Percentiles rank a stretch among this genome's conserved stretches.
Conservation (phyloP, 805 yeast species). For the Candida michaelii region DNA sequence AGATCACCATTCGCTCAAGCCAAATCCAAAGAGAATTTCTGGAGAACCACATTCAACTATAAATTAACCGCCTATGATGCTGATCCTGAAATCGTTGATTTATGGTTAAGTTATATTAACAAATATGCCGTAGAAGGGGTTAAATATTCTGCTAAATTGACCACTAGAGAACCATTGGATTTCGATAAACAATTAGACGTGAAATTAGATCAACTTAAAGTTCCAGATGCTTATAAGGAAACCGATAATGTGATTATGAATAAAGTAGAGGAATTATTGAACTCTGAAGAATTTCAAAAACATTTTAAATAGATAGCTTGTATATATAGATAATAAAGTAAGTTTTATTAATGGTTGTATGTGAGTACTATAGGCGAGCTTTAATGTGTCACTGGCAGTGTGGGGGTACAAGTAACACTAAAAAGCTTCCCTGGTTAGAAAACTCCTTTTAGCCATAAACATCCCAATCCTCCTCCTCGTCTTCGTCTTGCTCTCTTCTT, state of each 20-base stretch:
- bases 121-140: constrained; percentile 81
- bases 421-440: too few relatives aligned
- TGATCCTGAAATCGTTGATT: constrained; percentile 78
- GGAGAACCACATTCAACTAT: constrained; percentile 80
- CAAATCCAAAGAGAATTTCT: constrained; percentile 90
- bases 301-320: constrained; percentile 36
- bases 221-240: constrained; percentile 35
- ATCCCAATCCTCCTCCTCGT: constrained; percentile 72
- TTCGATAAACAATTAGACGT: constrained; percentile 28
- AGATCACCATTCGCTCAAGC: constrained; percentile 93
- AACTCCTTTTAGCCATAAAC: constrained; percentile 71
- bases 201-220: constrained; percentile 24
- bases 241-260: constrained; percentile 51
- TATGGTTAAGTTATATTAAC: constrained; percentile 74
- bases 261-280: constrained; percentile 69
- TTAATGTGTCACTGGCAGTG: too few relatives aligned
- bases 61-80: constrained; percentile 78
- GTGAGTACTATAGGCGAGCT: too few relatives aligned
- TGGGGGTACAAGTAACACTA: too few relatives aligned
- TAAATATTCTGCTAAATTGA: constrained; percentile 71
- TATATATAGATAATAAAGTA: too few relatives aligned
- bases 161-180: constrained; percentile 32
- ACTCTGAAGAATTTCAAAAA: constrained; percentile 68
- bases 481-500: constrained; percentile 49
- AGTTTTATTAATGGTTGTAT: too few relatives aligned